Percentiles rank a stretch among this genome's conserved stretches.
These are phyloP conservation scores for Nicotiana rustica DNA, from an alignment of 305 asterid species.

Conservation along the genomic window DNA sequence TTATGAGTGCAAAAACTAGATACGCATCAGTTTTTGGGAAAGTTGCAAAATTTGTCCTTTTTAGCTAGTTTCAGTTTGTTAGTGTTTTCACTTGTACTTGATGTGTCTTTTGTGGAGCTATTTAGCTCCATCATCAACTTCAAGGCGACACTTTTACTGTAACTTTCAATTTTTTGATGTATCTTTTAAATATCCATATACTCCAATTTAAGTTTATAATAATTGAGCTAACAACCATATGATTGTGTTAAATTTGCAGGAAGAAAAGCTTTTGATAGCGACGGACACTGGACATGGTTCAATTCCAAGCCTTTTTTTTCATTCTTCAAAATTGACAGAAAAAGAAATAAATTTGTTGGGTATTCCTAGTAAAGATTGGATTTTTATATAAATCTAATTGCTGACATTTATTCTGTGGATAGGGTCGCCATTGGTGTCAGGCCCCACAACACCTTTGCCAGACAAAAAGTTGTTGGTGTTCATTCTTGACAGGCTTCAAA, in stretches of 20 bases:
- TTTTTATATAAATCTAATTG: conserved; percentile 47
- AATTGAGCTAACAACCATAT: conserved; percentile 40
- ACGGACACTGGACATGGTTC: conserved; percentile 73
- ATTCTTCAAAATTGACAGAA: conserved; percentile 31
- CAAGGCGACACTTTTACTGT: conserved; percentile 41
- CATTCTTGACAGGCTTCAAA: conserved; percentile 96
- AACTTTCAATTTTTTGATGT: conserved; percentile 33
- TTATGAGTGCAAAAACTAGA: background rate
- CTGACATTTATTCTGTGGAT: conserved; percentile 56
- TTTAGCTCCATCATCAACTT: conserved; percentile 41
- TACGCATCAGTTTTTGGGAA: conserved; percentile 14
- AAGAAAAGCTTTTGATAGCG: conserved; percentile 65
- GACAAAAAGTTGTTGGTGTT: conserved; percentile 86
- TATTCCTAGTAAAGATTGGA: conserved; percentile 39
- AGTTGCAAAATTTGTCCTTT: conserved; percentile 40
- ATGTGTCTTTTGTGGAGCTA: background rate
- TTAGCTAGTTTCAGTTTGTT: background rate
- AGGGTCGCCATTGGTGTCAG: conserved; percentile 80
- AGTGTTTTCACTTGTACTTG: too few relatives aligned
- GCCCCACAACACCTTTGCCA: conserved; percentile 94
- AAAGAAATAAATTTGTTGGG: conserved; percentile 33
- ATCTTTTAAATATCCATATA: conserved; percentile 19
- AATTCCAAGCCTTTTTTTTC: conserved; percentile 43
- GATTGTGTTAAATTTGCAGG: conserved; percentile 63
- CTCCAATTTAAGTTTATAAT: conserved; percentile 30